phyloP scores from a whole-genome alignment of 73 alveolate genomes.

The Strombidium stylifer region DNA sequence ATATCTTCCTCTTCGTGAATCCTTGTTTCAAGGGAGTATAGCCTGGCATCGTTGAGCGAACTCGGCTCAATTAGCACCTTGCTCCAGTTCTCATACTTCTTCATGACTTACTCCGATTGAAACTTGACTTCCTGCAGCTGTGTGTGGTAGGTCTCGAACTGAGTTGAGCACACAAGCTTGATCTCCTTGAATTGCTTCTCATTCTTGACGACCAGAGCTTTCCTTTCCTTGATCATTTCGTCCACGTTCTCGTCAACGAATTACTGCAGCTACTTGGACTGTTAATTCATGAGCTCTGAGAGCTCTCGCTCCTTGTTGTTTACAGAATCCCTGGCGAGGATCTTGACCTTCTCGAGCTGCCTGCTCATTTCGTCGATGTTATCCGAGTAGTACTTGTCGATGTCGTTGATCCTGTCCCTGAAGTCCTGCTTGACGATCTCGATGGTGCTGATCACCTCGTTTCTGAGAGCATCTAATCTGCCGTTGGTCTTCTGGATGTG shows the following conservation, averaged over 20 bases:
- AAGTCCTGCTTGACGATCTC: too few species aligned
- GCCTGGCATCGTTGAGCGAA: slow-evolving; percentile 52
- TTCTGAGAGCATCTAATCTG: too few species aligned
- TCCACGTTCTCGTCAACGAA: slow-evolving; percentile 2
- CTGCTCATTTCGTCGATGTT: background rate
- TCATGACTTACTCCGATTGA: background rate
- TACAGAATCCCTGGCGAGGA: background rate
- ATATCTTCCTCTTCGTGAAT: slow-evolving; percentile 57
- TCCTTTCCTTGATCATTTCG: slow-evolving; percentile 15
- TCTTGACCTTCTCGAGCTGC: background rate
- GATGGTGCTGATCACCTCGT: too few species aligned
- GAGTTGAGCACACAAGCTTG: slow-evolving; percentile 22
- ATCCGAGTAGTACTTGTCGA: too few species aligned
- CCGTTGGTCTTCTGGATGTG: too few species aligned
- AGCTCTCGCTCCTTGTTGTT: slow-evolving; percentile 7
- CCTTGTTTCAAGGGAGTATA: slow-evolving; percentile 51
- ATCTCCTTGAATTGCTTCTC: slow-evolving; percentile 2
- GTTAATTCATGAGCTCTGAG: background rate
- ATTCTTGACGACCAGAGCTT: background rate
- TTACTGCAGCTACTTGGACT: background rate
- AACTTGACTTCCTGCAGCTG: slow-evolving; percentile 19
- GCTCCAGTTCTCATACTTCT: slow-evolving; percentile 48
- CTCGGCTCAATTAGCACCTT: slow-evolving; percentile 52
- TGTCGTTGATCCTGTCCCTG: too few species aligned
- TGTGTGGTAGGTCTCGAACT: slow-evolving; percentile 48